phyloP scores from a whole-genome alignment of 2,329 filamentous ascomycete species.

The Cladosporium sp. region DNA sequence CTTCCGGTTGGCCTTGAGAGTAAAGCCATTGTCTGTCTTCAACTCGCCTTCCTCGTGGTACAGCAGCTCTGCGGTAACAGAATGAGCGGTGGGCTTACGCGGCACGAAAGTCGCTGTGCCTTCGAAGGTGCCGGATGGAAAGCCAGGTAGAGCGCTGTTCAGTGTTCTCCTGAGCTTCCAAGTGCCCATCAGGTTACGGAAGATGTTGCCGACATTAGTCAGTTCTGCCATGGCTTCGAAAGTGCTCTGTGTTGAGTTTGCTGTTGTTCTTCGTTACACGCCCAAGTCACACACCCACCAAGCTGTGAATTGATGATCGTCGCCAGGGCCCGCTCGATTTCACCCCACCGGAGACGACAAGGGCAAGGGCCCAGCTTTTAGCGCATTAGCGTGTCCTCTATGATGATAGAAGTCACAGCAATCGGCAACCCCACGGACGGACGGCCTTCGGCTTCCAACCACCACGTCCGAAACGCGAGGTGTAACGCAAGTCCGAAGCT shows the following conservation, averaged over 20 bases:
- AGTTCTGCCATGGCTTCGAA: conserved; percentile 2
- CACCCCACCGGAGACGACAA: background rate
- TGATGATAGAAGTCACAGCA: background rate
- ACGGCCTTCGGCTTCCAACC: conserved; percentile 1
- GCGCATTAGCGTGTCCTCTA: conserved; percentile 2
- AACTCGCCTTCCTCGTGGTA: conserved; percentile 32
- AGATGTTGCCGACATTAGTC: conserved; percentile 22
- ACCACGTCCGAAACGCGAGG: conserved; percentile 8
- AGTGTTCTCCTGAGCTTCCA: conserved; percentile 30
- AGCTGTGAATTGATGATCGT: background rate
- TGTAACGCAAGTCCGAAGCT: background rate
- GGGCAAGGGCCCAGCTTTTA: background rate
- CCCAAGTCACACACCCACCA: background rate
- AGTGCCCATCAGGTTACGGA: conserved; percentile 27
- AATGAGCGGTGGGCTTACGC: conserved; percentile 23
- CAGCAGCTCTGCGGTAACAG: conserved; percentile 27
- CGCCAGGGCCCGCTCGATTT: background rate
- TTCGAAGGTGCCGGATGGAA: conserved; percentile 31
- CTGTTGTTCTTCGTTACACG: no score
- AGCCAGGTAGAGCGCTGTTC: conserved; percentile 28
- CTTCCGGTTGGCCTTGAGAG: conserved; percentile 57
- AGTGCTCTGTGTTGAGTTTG: no score
- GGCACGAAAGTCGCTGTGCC: conserved; percentile 31
- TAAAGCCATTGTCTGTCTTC: conserved; percentile 30
- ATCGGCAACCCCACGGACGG: background rate